phyloP scores from a whole-genome alignment of 208 protist genomes.

The Acanthamoeba royreba region DNA sequence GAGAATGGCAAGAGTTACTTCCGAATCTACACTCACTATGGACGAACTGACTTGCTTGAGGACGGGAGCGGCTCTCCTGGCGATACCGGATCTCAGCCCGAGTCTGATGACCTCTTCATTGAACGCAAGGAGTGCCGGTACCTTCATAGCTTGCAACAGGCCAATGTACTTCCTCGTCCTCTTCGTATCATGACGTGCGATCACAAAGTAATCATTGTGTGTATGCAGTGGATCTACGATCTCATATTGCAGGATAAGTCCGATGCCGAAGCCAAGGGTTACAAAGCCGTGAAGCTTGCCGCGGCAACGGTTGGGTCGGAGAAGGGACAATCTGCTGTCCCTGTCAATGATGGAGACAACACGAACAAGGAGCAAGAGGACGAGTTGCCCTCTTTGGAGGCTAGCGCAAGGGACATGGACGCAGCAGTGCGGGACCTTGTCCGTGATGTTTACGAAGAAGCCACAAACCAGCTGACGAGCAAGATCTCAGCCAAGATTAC shows the following conservation, averaged over 20 bases:
- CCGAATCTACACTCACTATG: background rate
- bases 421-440: background rate
- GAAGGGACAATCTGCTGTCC: background rate
- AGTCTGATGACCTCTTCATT: background rate
- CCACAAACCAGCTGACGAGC: slow-evolving; percentile 39
- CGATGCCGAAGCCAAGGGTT: background rate
- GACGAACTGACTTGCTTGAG: background rate
- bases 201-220: background rate
- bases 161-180: background rate
- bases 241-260: background rate
- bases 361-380: background rate
- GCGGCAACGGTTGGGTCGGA: background rate
- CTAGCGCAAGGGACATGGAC: background rate
- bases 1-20: background rate
- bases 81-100: background rate
- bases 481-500: slow-evolving; percentile 25
- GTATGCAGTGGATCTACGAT: background rate
- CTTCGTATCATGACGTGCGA: background rate
- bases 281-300: background rate
- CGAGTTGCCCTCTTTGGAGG: background rate
- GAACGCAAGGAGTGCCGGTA: background rate
- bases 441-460: slow-evolving; percentile 17
- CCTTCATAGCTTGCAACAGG: background rate
- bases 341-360: background rate
- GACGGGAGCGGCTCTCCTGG: background rate